phyloP scores from a whole-genome alignment of 179 eudicot species.

The Monotropa hypopitys region DNA sequence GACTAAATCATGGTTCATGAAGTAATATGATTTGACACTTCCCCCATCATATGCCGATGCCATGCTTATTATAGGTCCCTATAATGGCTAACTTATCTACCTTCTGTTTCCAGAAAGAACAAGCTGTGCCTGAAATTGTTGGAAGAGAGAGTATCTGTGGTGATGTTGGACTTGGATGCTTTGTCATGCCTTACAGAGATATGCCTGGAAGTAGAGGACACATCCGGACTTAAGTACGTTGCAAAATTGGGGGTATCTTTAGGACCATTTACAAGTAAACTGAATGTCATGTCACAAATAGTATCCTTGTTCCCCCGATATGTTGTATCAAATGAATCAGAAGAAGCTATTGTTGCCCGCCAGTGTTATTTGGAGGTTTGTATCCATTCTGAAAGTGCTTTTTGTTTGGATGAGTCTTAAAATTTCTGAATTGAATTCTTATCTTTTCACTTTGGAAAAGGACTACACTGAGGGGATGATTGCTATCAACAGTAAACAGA shows the following conservation, averaged over 20 bases:
- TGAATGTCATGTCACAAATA: slow-evolving; percentile 41
- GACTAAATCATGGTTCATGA: slow-evolving; percentile 72
- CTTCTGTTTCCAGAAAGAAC: slow-evolving; percentile 40
- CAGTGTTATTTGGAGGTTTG: slow-evolving; percentile 77
- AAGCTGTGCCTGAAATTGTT: slow-evolving; percentile 48
- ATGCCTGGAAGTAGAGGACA: slow-evolving; percentile 39
- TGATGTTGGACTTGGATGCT: slow-evolving; percentile 75
- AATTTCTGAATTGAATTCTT: slow-evolving; percentile 4
- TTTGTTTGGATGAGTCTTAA: neutral
- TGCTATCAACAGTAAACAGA: slow-evolving; percentile 57
- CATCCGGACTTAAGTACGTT: slow-evolving; percentile 31
- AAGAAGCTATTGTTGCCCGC: slow-evolving; percentile 44
- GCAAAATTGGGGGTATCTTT: slow-evolving; percentile 73
- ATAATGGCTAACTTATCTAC: neutral
- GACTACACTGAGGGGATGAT: slow-evolving; percentile 46
- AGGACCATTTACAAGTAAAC: slow-evolving; percentile 41
- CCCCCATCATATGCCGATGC: neutral
- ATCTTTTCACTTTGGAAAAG: slow-evolving; percentile 22
- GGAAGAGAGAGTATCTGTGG: slow-evolving; percentile 48
- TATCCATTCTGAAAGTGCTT: neutral
- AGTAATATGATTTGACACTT: slow-evolving; percentile 35
- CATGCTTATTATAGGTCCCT: neutral
- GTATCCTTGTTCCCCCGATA: slow-evolving; percentile 70
- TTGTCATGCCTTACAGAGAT: slow-evolving; percentile 84
- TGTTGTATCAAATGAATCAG: slow-evolving; percentile 65